Conservation (phyloP, 495 filamentous ascomycete species). For the Hypoxylon cercidicola region DNA sequence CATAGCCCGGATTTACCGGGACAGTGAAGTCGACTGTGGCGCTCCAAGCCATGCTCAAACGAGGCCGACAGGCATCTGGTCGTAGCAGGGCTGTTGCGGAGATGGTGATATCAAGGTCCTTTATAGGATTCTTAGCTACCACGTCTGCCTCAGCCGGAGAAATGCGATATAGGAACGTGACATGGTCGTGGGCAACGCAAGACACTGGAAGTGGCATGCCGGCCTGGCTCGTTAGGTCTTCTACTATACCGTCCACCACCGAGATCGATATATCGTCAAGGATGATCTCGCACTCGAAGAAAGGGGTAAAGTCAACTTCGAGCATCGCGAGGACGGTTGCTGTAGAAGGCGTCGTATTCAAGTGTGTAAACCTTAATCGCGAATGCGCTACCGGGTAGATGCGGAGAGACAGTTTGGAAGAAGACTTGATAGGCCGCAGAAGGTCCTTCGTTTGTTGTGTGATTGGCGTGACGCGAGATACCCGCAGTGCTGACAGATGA, state of each 20-base stretch:
- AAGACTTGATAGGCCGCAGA: slow-evolving; percentile 69
- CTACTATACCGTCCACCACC: slow-evolving; percentile 73
- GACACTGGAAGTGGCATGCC: slow-evolving; percentile 71
- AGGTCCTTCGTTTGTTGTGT: slow-evolving; percentile 61
- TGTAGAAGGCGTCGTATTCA: slow-evolving; percentile 70
- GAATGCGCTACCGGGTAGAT: slow-evolving; percentile 86
- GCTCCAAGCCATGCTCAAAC: slow-evolving; percentile 81
- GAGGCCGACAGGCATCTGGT: slow-evolving; percentile 71
- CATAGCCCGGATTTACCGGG: slow-evolving; percentile 66
- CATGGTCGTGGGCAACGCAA: slow-evolving; percentile 82
- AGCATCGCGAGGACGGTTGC: slow-evolving; percentile 81
- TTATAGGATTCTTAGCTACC: slow-evolving; percentile 62
- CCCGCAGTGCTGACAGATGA: slow-evolving; percentile 80
- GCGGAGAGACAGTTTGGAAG: slow-evolving; percentile 73
- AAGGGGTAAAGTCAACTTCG: slow-evolving; percentile 88
- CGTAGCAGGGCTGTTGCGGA: slow-evolving; percentile 71
- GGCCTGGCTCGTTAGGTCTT: slow-evolving; percentile 67
- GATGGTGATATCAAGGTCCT: slow-evolving; percentile 68
- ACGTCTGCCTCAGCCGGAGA: slow-evolving; percentile 70
- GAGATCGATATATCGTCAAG: slow-evolving; percentile 74
- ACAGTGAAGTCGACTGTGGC: slow-evolving; percentile 85
- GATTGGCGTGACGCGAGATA: slow-evolving; percentile 77
- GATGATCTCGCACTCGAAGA: slow-evolving; percentile 74
- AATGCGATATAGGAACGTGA: slow-evolving; percentile 86
- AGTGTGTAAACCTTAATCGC: slow-evolving; percentile 80